phyloP scores from a whole-genome alignment of 129 eudicot genomes.

The Flaveria trinervia region DNA sequence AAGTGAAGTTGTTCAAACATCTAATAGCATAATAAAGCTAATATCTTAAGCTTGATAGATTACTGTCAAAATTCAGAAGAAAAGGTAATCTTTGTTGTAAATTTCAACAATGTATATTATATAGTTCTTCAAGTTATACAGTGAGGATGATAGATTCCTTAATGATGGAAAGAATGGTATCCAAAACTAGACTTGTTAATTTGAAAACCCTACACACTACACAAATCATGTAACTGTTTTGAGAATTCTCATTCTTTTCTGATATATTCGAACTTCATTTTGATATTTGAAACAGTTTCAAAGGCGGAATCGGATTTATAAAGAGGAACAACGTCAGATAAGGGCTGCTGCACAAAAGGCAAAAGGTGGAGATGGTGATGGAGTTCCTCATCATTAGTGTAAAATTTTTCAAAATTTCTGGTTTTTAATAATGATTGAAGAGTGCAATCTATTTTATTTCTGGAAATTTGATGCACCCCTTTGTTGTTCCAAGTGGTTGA shows the following conservation, averaged over 20 bases:
- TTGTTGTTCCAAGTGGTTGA: constrained; percentile 34
- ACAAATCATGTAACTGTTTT: background rate
- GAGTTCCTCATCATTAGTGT: constrained; percentile 55
- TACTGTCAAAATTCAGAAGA: background rate
- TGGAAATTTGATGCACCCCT: constrained; percentile 33
- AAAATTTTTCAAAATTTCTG: constrained; percentile 26
- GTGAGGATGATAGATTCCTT: background rate
- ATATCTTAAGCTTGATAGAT: background rate
- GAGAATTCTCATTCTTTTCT: background rate
- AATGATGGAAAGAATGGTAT: background rate
- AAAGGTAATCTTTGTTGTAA: background rate
- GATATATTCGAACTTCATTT: background rate
- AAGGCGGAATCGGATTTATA: constrained; percentile 86
- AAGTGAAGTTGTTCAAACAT: background rate
- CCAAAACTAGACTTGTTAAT: background rate
- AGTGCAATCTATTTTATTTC: constrained; percentile 38
- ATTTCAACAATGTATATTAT: constrained; percentile 4
- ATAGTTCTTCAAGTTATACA: background rate
- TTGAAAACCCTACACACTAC: background rate
- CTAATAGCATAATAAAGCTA: background rate
- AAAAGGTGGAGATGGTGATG: constrained; percentile 60
- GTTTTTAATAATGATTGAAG: constrained; percentile 48
- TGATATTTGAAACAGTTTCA: constrained; percentile 59
- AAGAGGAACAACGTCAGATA: constrained; percentile 94
- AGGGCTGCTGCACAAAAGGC: constrained; percentile 86